Evolutionary conservation across 371 early-diverging fungal genomes (phyloP), one percentile per base, ranked within the genome.

Genomic region (Sanchytrium tribonematis): DNA sequence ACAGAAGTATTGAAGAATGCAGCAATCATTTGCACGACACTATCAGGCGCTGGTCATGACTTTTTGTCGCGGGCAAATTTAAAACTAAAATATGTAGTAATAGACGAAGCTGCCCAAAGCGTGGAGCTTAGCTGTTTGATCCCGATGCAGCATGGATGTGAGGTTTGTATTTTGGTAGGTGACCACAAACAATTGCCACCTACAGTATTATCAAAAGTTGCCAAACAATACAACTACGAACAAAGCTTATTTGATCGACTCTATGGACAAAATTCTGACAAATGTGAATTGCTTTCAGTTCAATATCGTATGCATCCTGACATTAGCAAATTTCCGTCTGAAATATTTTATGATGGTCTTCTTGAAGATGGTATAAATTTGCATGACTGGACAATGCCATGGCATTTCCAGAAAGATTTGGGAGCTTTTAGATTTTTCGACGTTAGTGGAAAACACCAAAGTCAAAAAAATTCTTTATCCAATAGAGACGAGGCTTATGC

Each of bases 31-130:
- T 84, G 88, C 71, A 82, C 85, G 48, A 93, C 94, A 0, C 76
- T 95, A 31, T 84, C 86, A 72, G 88, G 87, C 1, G 86, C 88
- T 71, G 94, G 93, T 0, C 89, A 93, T 69, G 91, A 92, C 29
- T 78, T 84, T 71, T 73, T 93, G 66, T 78, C 83, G 0, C 76
- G 78, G 29, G 74, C 86, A 30, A 77, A 72, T 30, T 71, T 29
- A 1, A 69, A 80, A 1, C 89, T 90, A 72, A 84, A 85, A 27
- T 85, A 85, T 0, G 88, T 94, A 1, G 89, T 97, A 71, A 87
- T 97, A 67, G 97, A 98, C 76, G 99, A 98, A 78, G 97, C 97
- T 0, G 92, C 94, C 31, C 99, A 98, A 74, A 84, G 92, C 0
- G 85, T 91, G 28, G 98, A 98, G 75, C 79, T 91, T 29, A 84